These are phyloP conservation scores for Aspergillus pseudoviridinutans DNA, from an alignment of 2,329 filamentous ascomycete genomes.

Conservation along the genomic window DNA sequence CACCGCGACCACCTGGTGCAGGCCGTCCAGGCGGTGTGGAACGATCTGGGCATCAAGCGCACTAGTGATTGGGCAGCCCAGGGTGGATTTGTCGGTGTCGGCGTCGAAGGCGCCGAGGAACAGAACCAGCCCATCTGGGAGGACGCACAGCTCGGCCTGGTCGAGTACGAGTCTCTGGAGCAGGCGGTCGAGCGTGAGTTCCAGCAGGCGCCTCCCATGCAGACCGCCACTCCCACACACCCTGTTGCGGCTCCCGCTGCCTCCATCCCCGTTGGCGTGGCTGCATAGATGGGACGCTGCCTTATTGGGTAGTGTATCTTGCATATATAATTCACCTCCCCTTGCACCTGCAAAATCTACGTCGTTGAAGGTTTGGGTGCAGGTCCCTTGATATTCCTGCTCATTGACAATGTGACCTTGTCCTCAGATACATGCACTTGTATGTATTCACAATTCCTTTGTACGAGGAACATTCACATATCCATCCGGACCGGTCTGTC, in stretches of 20 bases:
- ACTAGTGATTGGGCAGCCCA: slow-evolving; percentile 87
- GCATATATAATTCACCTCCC: background rate
- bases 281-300: slow-evolving; percentile 20
- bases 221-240: slow-evolving; percentile 20
- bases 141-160: slow-evolving; percentile 75
- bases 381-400: too few species aligned
- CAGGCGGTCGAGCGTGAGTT: slow-evolving; percentile 51
- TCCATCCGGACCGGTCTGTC: slow-evolving; percentile 9
- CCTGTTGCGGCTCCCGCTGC: slow-evolving; percentile 16
- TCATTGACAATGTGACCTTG: too few species aligned
- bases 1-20: slow-evolving; percentile 81
- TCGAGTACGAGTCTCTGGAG: slow-evolving; percentile 54
- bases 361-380: too few species aligned
- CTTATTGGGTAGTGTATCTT: background rate
- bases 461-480: background rate
- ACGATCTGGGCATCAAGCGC: slow-evolving; percentile 81
- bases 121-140: slow-evolving; percentile 81
- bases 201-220: slow-evolving; percentile 17
- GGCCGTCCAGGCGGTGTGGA: slow-evolving; percentile 85
- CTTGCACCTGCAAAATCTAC: background rate
- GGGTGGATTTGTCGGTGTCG: slow-evolving; percentile 93
- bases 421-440: background rate
- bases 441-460: background rate
- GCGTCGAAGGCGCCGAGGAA: slow-evolving; percentile 59
- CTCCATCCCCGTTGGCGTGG: slow-evolving; percentile 25